Base-by-base conservation (phyloP, 352 stramenopile genomes). In the Globisporangium cylindrosporum region DNA sequence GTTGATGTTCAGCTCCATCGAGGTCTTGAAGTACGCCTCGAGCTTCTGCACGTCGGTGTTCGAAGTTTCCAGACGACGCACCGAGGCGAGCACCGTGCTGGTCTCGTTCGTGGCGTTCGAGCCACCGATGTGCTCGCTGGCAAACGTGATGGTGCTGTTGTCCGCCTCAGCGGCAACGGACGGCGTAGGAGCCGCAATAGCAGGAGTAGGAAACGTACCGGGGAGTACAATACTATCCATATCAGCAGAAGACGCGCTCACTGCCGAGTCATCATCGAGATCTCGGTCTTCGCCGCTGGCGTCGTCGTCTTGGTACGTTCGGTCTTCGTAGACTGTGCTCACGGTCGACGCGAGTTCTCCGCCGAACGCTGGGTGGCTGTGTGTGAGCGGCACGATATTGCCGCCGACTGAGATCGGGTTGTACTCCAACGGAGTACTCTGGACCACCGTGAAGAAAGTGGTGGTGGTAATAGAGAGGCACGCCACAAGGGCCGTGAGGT, bases 341-440 rank as follows among this genome's bases (percentile, higher is more conserved):
- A 65, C 63, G 20, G 64, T 67, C 3, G 61, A 59, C 3, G 54
- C n/a, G 15, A 63, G 46, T 0, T 67, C 58, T 10, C 27, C 73
- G 14, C 77, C 77, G 59, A 69, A 85, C 29, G 77, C 77, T 46
- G 77, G 77, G 69, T 85, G 77, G 49, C 57, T 73, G 64, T 75
- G 77, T 2, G 67, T 76, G 56, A 83, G 68, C 48, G 36, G 29
- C 12, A 76, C 71, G 18, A 67, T 71, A 15, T 76, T 69, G 49
- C 68, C 66, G 18, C 67, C 51, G 2, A 59, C 49, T 8, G 75
- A 81, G 64, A 76, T 58, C 20, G 74, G 68, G 43, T 71, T 71
- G 43, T 79, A 78, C 62, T 69, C 65, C 62, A 69, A 34, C 14
- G 66, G 60, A 22, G 60, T 66, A 48, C 60, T 66, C 27, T 66